Evolutionary conservation across 495 filamentous ascomycete genomes (phyloP), one percentile per base, ranked within the genome.

Genomic region (Annulohypoxylon maeteangense): DNA sequence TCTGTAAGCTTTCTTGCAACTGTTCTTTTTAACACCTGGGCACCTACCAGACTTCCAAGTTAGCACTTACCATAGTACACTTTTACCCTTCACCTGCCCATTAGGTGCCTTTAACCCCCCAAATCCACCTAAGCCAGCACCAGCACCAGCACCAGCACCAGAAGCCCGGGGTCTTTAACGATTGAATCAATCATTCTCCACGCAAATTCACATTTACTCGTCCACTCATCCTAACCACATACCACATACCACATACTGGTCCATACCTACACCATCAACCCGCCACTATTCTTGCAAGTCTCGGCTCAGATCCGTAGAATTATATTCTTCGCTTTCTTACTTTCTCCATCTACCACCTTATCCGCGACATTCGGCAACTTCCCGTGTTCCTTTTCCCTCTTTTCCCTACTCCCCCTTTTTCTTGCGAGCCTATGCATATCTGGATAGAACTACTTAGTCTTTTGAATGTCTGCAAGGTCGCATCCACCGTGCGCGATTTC

Each of bases 381-480:
- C 32, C 57, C 60, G 22, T 40, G 10, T 40, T 40, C 36, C 36
- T 31, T n/a, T 50, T 48, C 25, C 36, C 10, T 47, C 4, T 47
- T 58, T 23, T 55, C 8, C 55, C 56, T 29, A 12, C 4, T 42
- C 16, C 31, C 36, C 23, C 11, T 44, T 64, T 64, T 64, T 22
- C 10, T 63, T 68, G 55, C 38, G 16, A 51, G 56, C 40, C 45
- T 65, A 68, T 68, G 65, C 70, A 68, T 68, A 51, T 68, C 71
- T 74, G 71, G 71, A 70, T 74, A 74, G 36, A 40, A 40, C 44
- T 70, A 27, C 44, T 40, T 74, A 25, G 57, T 67, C 67, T 74
- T 74, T 74, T 74, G 71, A 74, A 74, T 74, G 71, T 74, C 62
- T 74, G 71, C 71, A 70, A 63, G 66, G 67, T 70, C 67, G 71